Percentiles rank a stretch among this genome's conserved stretches.
Evolutionary conservation across 441 rosid genomes (phyloP).

Genomic region (Daphne laureola): DNA sequence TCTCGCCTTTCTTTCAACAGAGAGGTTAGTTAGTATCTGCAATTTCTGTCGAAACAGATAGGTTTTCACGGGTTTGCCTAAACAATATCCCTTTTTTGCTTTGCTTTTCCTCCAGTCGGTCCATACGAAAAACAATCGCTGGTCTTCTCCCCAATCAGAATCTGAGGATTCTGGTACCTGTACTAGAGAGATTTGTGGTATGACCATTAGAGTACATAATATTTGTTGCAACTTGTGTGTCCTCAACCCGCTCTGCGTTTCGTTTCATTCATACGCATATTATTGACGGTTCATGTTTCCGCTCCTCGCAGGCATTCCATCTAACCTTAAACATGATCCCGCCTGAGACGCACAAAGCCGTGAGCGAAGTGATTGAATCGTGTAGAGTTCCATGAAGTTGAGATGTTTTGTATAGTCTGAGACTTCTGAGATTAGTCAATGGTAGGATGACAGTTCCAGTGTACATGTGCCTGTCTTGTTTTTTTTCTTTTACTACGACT

Average conservation of each 20-base stretch:
- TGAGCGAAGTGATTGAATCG: conserved; percentile 87
- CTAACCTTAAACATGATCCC: conserved; percentile 86
- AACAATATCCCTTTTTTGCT: not conserved
- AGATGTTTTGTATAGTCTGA: conserved; percentile 55
- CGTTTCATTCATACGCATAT: too few relatives aligned
- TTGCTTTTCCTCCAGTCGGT: conserved; percentile 39
- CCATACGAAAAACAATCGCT: conserved; percentile 70
- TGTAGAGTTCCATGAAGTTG: conserved; percentile 57
- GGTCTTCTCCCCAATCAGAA: conserved; percentile 68
- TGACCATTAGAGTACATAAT: conserved; percentile 14
- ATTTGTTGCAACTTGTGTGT: not conserved
- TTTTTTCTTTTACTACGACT: too few relatives aligned
- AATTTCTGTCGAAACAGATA: not conserved
- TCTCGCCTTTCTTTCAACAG: conserved; percentile 97
- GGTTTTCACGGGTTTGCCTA: conserved; percentile 1
- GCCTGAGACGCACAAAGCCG: conserved; percentile 86
- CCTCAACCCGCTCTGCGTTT: not conserved
- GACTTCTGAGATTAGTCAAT: conserved; percentile 17
- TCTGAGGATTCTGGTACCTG: conserved; percentile 75
- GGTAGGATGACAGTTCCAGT: not conserved
- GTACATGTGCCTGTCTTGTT: too few relatives aligned
- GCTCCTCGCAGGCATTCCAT: conserved; percentile 67
- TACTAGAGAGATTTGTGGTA: conserved; percentile 99
- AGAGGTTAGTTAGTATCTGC: conserved; percentile 59
- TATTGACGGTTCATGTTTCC: not conserved